Conservation (phyloP, 352 stramenopile genomes). For the Phytophthora fragariaefolia region DNA sequence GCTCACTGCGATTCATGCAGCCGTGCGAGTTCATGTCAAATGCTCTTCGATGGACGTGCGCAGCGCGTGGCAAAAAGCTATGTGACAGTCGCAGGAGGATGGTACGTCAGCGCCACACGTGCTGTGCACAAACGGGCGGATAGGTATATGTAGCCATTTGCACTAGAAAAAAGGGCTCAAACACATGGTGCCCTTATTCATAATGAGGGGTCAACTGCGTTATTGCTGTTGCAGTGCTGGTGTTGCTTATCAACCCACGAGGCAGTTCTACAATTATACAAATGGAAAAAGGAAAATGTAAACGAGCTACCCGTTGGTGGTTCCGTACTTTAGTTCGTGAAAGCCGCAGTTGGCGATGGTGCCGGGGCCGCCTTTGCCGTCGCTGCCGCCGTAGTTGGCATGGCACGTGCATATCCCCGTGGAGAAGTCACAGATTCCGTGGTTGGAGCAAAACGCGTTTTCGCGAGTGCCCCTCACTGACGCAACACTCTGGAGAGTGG, state of each 20-base stretch:
- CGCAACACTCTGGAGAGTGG: constrained; percentile 35
- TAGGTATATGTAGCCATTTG: neutral
- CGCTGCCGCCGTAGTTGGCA: constrained; percentile 68
- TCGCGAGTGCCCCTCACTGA: constrained; percentile 77
- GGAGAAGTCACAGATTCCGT: constrained; percentile 70
- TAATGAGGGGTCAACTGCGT: no score
- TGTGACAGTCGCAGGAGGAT: constrained; percentile 31
- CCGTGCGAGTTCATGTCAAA: constrained; percentile 29
- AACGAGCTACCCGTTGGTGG: neutral
- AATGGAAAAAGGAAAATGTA: no score
- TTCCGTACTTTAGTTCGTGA: constrained; percentile 42
- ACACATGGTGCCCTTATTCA: no score
- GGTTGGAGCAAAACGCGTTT: constrained; percentile 78
- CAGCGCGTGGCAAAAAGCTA: constrained; percentile 2
- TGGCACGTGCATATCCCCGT: constrained; percentile 71
- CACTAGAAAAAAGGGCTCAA: no score
- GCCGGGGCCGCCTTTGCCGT: constrained; percentile 71
- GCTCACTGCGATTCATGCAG: constrained; percentile 21
- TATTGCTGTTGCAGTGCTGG: neutral
- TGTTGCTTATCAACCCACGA: neutral
- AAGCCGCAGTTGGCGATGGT: constrained; percentile 81
- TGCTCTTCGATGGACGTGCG: neutral
- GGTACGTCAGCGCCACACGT: constrained; percentile 22
- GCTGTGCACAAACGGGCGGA: constrained; percentile 13
- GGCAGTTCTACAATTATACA: constrained; percentile 4